Percentiles rank a stretch among this genome's conserved stretches.
These are phyloP conservation scores for Ascochyta lentis DNA, from an alignment of 2,329 filamentous ascomycete genomes.

Conservation along the genomic window DNA sequence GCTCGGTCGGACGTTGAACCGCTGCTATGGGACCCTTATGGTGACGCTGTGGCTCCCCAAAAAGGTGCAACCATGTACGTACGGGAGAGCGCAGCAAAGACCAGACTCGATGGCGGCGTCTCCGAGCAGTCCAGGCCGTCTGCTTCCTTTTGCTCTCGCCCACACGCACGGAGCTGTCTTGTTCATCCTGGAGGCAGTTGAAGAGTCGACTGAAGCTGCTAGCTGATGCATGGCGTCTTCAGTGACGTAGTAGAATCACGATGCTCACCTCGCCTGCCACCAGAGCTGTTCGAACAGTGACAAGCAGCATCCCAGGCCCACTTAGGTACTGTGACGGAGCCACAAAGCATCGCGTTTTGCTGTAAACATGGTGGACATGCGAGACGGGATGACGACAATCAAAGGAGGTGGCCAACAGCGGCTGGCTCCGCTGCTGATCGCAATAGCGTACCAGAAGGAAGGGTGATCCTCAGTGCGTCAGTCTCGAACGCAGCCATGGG, in stretches of 20 bases:
- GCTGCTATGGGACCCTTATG: background rate
- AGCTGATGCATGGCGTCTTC: slow-evolving; percentile 16
- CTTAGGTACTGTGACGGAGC: slow-evolving; percentile 16
- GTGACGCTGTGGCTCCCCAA: slow-evolving; percentile 11
- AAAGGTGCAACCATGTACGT: background rate
- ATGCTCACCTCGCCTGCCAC: slow-evolving; percentile 5
- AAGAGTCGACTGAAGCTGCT: background rate
- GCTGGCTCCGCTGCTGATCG: slow-evolving; percentile 30
- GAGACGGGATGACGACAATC: slow-evolving; percentile 33
- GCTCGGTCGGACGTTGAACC: slow-evolving; percentile 2
- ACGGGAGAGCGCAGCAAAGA: background rate
- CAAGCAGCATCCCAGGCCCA: slow-evolving; percentile 4
- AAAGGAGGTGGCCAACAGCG: slow-evolving; percentile 15
- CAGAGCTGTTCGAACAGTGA: background rate
- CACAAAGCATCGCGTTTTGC: slow-evolving; percentile 11
- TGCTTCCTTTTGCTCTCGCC: background rate
- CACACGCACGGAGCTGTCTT: background rate
- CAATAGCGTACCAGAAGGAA: slow-evolving; percentile 19
- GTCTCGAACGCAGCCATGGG: slow-evolving; percentile 10
- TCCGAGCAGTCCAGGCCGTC: background rate
- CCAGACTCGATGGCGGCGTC: slow-evolving; percentile 1
- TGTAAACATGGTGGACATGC: slow-evolving; percentile 15
- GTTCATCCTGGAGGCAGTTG: background rate
- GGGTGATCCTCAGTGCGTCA: slow-evolving; percentile 11
- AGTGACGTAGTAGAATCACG: slow-evolving; percentile 23